Conservation (phyloP, 1,284 basidiomycete genomes). For the Ganoderma sinense region DNA sequence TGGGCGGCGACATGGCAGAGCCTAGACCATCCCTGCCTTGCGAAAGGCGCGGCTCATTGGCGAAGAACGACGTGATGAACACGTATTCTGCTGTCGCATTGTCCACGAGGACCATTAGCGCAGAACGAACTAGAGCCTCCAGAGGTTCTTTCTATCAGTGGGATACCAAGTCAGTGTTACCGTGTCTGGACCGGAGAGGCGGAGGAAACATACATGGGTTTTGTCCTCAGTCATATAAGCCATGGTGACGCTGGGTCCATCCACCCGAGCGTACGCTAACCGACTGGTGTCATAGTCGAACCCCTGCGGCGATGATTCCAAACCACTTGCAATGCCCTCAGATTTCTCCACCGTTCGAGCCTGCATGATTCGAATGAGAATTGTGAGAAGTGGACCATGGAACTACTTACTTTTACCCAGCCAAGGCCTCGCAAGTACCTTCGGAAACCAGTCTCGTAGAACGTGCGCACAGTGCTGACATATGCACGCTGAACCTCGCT, state of each 20-base stretch:
- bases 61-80: constrained; percentile 88
- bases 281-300: constrained; percentile 58
- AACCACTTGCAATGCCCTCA: constrained; percentile 57
- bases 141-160: constrained; percentile 76
- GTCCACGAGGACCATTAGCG: constrained; percentile 90
- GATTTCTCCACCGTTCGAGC: constrained; percentile 68
- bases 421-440: constrained; percentile 87
- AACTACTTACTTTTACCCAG: constrained; percentile 68
- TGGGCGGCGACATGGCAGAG: constrained; percentile 47
- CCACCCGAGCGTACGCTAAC: constrained; percentile 73
- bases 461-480: constrained; percentile 83
- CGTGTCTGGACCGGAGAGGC: neutral
- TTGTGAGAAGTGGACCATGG: neutral
- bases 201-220: constrained; percentile 64
- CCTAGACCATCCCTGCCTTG: constrained; percentile 46
- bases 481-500: constrained; percentile 93
- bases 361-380: constrained; percentile 42
- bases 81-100: constrained; percentile 92
- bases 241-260: constrained; percentile 81
- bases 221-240: constrained; percentile 91
- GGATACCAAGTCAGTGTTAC: neutral
- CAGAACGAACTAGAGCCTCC: constrained; percentile 86
- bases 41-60: constrained; percentile 44
- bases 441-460: constrained; percentile 96
- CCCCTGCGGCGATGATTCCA: constrained; percentile 48